A percentile compares a stretch with the other conserved stretches of the same genome.
Conservation (phyloP, 2,329 filamentous ascomycete species). For the Aspergillus versicolor region DNA sequence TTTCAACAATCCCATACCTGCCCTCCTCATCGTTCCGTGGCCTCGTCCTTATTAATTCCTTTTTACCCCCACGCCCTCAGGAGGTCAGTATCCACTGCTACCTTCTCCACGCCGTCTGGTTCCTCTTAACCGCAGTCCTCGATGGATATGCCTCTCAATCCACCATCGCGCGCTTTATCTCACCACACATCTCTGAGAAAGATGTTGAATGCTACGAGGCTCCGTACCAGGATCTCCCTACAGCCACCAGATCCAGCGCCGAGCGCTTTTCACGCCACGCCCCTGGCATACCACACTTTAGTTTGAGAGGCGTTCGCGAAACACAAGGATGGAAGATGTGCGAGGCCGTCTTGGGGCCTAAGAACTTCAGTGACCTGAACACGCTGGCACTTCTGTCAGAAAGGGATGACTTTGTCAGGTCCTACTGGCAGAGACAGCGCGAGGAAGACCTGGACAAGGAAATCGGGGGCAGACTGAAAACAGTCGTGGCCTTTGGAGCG, state of each 20-base stretch:
- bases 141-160: not conserved
- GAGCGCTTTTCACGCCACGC: not conserved
- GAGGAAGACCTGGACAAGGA: not conserved
- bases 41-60: not conserved
- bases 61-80: not conserved
- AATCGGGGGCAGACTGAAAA: not conserved
- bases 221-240: not conserved
- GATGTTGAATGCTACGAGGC: not conserved
- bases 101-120: not conserved
- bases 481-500: not conserved
- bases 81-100: not conserved
- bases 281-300: not conserved
- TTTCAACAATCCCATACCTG: not conserved
- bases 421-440: not conserved
- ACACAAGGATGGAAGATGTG: not conserved
- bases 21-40: not conserved
- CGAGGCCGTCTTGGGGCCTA: not conserved
- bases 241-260: not conserved
- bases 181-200: not conserved
- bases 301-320: not conserved
- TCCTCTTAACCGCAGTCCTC: not conserved
- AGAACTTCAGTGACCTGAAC: not conserved
- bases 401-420: not conserved
- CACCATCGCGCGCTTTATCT: not conserved
- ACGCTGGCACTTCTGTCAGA: not conserved